Evolutionary conservation across 2,329 filamentous ascomycete species (phyloP), one percentile per base, ranked within the genome.

Genomic region (Trichoderma harzianum): DNA sequence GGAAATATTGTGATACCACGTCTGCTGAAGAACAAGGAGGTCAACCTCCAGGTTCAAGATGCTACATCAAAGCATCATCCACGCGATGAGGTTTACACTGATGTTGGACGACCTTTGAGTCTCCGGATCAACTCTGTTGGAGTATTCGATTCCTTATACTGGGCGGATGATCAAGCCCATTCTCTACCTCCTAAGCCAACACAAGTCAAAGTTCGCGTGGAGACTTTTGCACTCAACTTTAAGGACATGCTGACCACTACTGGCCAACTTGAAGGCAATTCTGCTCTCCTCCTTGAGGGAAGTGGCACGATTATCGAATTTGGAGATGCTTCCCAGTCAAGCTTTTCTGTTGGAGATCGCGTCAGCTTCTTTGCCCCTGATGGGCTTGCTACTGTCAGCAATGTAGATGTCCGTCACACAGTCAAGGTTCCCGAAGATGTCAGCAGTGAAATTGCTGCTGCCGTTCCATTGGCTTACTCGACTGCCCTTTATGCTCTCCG

Each of bases 401-500:
- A 72, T 28, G 61, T 71, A 16, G 71, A 68, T 57, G 26, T 53
- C 1, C 47, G 57, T 7, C 67, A 72, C 16, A 32, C 67, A 2
- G 47, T 57, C 24, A 66, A 61, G n/a, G 47, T 70, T 36, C 71
- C 71, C 3, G 53, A 67, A n/a, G 47, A 12, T 6, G 32, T 72
- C 6, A n/a, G 16, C n/a, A 51, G 32, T 2, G 68, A 66, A 2
- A 21, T 18, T 24, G 71, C 71, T 7, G 28, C 71, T 12, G 36
- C 62, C 5, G 36, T 71, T 18, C 71, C 71, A 4, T 18, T 72
- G 39, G 68, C 67, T 24, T 72, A 71, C 26, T 66, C 68, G 8
- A 66, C 71, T 18, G 71, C 62, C 2, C 53, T 72, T 12, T 71
- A 55, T 43, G 51, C 73, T 5, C 72, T 82, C 1, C 62, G 76